Conservation (phyloP, 257 asterid genomes). For the Rauvolfia tetraphylla region DNA sequence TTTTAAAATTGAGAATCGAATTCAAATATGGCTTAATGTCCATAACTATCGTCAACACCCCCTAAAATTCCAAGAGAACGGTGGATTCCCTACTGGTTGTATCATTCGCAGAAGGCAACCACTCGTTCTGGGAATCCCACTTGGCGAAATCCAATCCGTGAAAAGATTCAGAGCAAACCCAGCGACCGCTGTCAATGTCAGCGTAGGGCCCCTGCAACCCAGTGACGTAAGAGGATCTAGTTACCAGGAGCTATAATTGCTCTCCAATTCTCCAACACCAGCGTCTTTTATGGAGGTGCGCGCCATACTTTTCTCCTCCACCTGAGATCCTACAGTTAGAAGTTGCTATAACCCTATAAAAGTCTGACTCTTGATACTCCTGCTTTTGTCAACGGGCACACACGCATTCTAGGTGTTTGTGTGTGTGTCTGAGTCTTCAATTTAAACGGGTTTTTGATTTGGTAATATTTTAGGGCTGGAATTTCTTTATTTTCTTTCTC, state of each 20-base stretch:
- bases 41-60: too few species aligned
- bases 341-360: too few species aligned
- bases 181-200: background rate
- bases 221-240: background rate
- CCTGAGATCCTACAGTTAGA: background rate
- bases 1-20: too few species aligned
- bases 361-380: background rate
- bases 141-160: slow-evolving; percentile 12
- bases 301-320: background rate
- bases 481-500: background rate
- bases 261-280: background rate
- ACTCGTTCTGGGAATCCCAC: background rate
- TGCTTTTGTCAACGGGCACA: background rate
- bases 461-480: background rate
- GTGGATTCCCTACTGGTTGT: too few species aligned
- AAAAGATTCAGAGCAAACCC: background rate
- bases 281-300: slow-evolving; percentile 23
- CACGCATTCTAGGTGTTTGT: background rate
- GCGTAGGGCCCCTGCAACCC: background rate
- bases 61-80: too few species aligned
- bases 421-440: background rate
- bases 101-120: slow-evolving; percentile 3
- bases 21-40: too few species aligned
- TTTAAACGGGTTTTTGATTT: background rate
- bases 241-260: background rate